Conservation (phyloP, 2,329 filamentous ascomycete genomes). For the Aaosphaeria pasadenensis region DNA sequence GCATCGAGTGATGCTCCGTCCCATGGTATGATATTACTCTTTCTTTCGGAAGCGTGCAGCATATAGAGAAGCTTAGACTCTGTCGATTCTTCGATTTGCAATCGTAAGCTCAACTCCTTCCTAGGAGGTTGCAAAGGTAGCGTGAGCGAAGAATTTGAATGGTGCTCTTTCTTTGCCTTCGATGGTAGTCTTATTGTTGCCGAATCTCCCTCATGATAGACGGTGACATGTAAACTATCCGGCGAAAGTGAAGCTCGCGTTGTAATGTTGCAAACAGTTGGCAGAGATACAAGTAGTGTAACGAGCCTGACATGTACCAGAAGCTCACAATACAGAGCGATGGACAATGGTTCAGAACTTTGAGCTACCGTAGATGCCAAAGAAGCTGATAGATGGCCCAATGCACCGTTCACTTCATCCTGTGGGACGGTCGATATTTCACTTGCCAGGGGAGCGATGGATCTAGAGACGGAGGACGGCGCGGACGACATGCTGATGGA, state of each 20-base stretch:
- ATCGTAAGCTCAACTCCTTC: conserved; percentile 53
- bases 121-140: conserved; percentile 46
- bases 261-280: conserved; percentile 40
- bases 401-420: no score
- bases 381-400: no score
- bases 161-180: conserved; percentile 40
- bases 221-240: conserved; percentile 42
- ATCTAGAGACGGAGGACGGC: no score
- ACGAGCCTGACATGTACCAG: conserved; percentile 60
- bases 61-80: conserved; percentile 25
- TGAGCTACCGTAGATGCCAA: no score
- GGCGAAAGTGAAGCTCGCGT: conserved; percentile 45
- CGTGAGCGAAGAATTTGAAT: conserved; percentile 43
- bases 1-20: conserved; percentile 34
- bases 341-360: conserved; percentile 25
- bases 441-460: no score
- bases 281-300: conserved; percentile 54
- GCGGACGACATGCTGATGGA: no score
- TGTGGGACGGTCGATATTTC: no score
- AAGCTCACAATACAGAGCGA: conserved; percentile 57
- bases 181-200: conserved; percentile 48
- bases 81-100: conserved; percentile 49
- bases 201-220: conserved; percentile 45
- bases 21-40: conserved; percentile 43
- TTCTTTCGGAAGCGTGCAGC: conserved; percentile 27